Conservation (phyloP, 805 yeast genomes). For the Wickerhamomyces strasburgensis region DNA sequence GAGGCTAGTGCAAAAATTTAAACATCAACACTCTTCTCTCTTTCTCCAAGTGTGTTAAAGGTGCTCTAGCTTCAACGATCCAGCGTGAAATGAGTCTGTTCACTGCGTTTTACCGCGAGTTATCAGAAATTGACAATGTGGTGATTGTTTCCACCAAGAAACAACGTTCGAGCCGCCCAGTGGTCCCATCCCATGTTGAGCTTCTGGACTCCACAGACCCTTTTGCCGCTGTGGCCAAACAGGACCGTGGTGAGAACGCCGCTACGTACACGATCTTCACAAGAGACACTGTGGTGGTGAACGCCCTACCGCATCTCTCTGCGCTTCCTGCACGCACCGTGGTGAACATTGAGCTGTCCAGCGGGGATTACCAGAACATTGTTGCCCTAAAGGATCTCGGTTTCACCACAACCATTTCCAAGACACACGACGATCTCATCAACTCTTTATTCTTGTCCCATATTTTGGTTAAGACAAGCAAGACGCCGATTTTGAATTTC, state of each 20-base stretch:
- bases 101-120: not conserved
- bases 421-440: conserved; percentile 46
- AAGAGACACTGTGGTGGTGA: conserved; percentile 48
- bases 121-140: not conserved
- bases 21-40: too few relatives aligned
- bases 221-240: conserved; percentile 8
- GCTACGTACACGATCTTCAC: conserved; percentile 34
- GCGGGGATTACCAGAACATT: conserved; percentile 60
- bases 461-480: conserved; percentile 43
- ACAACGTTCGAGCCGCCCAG: conserved; percentile 3
- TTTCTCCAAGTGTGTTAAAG: too few relatives aligned
- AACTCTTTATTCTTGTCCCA: conserved; percentile 55
- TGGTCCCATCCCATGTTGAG: conserved; percentile 8
- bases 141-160: conserved; percentile 12
- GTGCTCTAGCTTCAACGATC: not conserved
- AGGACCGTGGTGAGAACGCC: conserved; percentile 2
- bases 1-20: not conserved
- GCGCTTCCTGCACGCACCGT: conserved; percentile 41
- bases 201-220: conserved; percentile 17
- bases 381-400: conserved; percentile 72
- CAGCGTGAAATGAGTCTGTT: not conserved
- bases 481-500: conserved; percentile 69
- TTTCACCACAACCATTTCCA: conserved; percentile 64
- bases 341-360: conserved; percentile 55
- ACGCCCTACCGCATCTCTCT: conserved; percentile 54